phyloP scores from a whole-genome alignment of 768 basidiomycete genomes.

The Saitozyma sp. region DNA sequence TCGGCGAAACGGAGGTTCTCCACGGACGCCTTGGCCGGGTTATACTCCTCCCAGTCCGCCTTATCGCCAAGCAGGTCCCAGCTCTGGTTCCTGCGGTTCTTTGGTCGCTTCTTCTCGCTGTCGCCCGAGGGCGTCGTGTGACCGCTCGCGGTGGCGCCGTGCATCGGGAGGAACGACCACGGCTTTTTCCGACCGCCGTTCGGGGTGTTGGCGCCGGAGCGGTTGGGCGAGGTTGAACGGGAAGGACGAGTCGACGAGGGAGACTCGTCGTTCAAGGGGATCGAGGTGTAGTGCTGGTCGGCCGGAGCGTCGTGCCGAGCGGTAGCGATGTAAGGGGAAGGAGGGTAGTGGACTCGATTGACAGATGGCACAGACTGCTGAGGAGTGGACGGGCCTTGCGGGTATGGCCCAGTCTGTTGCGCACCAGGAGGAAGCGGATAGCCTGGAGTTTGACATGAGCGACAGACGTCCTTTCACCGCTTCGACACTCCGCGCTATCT shows the following conservation, averaged over 20 bases:
- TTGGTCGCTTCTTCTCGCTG: conserved; percentile 27
- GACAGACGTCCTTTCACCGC: background rate
- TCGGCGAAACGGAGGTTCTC: conserved; percentile 51
- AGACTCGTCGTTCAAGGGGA: conserved; percentile 26
- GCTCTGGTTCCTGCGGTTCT: conserved; percentile 17
- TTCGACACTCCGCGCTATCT: background rate
- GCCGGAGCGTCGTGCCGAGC: background rate
- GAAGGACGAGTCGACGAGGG: background rate
- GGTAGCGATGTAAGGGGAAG: conserved; percentile 28
- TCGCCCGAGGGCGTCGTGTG: background rate
- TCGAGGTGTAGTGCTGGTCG: conserved; percentile 30
- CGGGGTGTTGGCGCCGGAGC: conserved; percentile 28
- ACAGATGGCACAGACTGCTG: conserved; percentile 14
- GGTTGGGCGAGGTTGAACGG: background rate
- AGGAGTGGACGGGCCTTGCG: conserved; percentile 10
- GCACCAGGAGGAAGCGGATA: conserved; percentile 15
- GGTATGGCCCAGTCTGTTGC: background rate
- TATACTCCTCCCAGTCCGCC: conserved; percentile 52
- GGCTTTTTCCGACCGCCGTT: conserved; percentile 22
- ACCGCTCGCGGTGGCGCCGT: conserved; percentile 4
- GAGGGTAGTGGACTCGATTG: conserved; percentile 39
- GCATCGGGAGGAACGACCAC: conserved; percentile 36
- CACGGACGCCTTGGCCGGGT: conserved; percentile 41
- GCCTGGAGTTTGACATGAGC: background rate
- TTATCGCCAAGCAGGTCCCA: conserved; percentile 46